Conservation (phyloP, 345 rosid genomes). For the Brassica napus region DNA sequence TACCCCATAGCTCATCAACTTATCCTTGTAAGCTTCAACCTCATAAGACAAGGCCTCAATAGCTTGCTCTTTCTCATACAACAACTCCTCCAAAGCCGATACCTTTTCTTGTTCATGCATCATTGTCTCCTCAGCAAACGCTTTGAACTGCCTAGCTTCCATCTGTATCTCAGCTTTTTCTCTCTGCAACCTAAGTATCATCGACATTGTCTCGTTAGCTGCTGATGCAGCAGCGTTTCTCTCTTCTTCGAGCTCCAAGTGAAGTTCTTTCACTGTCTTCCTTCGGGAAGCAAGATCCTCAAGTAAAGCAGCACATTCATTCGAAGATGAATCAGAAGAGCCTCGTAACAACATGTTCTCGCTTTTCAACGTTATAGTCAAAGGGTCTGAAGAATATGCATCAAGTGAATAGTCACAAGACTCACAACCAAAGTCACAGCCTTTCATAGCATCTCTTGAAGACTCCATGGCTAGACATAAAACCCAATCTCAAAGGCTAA, state of each 20-base stretch:
- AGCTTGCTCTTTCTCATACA: slow-evolving; percentile 82
- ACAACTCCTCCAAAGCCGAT: slow-evolving; percentile 57
- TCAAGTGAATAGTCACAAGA: too few species aligned
- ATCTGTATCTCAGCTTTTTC: slow-evolving; percentile 92
- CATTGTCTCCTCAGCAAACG: slow-evolving; percentile 73
- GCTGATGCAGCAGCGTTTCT: slow-evolving; percentile 85
- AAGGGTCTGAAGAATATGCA: slow-evolving; percentile 36
- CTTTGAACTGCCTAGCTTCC: slow-evolving; percentile 86
- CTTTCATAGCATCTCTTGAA: slow-evolving; percentile 45
- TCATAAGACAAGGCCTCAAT: slow-evolving; percentile 71
- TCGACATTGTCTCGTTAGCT: slow-evolving; percentile 89
- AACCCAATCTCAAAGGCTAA: slow-evolving; percentile 34
- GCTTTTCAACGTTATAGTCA: slow-evolving; percentile 36
- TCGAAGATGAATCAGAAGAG: slow-evolving; percentile 60
- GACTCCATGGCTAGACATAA: slow-evolving; percentile 50
- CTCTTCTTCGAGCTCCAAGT: slow-evolving; percentile 75
- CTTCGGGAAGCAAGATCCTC: slow-evolving; percentile 66
- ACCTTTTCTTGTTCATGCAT: slow-evolving; percentile 73
- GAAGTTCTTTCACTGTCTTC: slow-evolving; percentile 56
- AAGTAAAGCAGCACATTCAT: slow-evolving; percentile 65
- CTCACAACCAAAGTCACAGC: slow-evolving; percentile 40
- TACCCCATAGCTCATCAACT: slow-evolving; percentile 76
- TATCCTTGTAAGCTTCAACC: slow-evolving; percentile 77
- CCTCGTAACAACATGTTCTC: slow-evolving; percentile 46
- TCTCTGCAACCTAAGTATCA: slow-evolving; percentile 90